These are phyloP conservation scores for Harringtonia aguacate DNA, from an alignment of 2,329 filamentous ascomycete genomes.

Conservation along the genomic window DNA sequence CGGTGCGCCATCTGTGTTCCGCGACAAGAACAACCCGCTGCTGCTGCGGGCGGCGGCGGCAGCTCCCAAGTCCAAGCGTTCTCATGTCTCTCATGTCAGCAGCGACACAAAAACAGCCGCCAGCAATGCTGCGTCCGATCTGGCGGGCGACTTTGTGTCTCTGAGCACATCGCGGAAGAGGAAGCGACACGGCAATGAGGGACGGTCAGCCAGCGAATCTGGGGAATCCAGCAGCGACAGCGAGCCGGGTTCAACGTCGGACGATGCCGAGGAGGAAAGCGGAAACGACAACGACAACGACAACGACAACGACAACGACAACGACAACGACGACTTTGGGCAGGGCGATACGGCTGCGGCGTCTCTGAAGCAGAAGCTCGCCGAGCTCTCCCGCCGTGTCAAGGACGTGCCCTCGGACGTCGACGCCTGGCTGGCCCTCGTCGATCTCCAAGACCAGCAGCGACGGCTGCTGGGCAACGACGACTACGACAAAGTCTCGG, in stretches of 20 bases:
- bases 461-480: constrained; percentile 26
- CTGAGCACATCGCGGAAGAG: constrained; percentile 31
- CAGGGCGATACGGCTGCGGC: constrained; percentile 8
- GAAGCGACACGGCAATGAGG: too few relatives aligned
- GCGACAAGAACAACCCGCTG: constrained; percentile 31
- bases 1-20: constrained; percentile 21
- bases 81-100: too few relatives aligned
- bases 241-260: too few relatives aligned
- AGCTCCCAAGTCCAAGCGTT: too few relatives aligned
- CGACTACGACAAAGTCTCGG: constrained; percentile 8
- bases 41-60: constrained; percentile 24
- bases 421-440: constrained; percentile 66
- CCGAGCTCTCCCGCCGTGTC: constrained; percentile 49
- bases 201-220: too few relatives aligned
- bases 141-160: constrained; percentile 35
- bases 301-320: constrained; percentile 17
- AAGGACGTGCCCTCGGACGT: constrained; percentile 57
- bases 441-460: constrained; percentile 64
- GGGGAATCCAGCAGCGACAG: too few relatives aligned
- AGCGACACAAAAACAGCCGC: constrained; percentile 26
- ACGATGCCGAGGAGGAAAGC: too few relatives aligned
- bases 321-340: constrained; percentile 18
- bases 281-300: background rate
- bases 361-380: constrained; percentile 5
- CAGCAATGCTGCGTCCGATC: constrained; percentile 11